These are phyloP conservation scores for Amphibolis antarctica DNA, from an alignment of 106 monocot genomes.

Conservation along the genomic window DNA sequence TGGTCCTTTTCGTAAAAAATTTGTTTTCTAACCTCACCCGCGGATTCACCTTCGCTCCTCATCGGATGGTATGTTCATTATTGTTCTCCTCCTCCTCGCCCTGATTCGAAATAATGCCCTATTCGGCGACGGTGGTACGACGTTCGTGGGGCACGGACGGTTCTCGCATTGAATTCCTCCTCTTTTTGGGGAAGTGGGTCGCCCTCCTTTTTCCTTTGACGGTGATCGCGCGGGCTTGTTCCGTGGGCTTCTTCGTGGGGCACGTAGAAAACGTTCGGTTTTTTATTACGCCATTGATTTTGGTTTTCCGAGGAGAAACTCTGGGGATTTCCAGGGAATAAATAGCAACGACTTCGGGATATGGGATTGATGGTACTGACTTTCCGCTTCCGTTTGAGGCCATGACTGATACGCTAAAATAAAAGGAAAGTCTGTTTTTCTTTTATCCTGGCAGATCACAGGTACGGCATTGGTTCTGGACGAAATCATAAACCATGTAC, in stretches of 20 bases:
- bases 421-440: not conserved
- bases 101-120: too few species aligned
- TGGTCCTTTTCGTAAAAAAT: not conserved
- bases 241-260: not conserved
- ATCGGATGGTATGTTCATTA: too few species aligned
- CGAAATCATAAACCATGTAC: conserved; percentile 35
- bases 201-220: too few species aligned
- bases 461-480: conserved; percentile 29
- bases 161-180: not conserved
- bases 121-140: too few species aligned
- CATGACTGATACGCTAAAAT: conserved; percentile 11
- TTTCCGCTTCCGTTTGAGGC: not conserved
- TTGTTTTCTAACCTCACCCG: not conserved
- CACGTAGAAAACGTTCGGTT: not conserved
- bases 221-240: too few species aligned
- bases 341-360: not conserved
- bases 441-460: conserved; percentile 16
- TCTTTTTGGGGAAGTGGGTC: not conserved
- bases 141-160: too few species aligned
- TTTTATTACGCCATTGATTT: not conserved
- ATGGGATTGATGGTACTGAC: not conserved
- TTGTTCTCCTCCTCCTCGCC: too few species aligned
- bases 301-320: not conserved
- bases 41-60: not conserved
- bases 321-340: not conserved